Base-by-base conservation (phyloP, 106 monocot species). In the Dendrobium officinale region DNA sequence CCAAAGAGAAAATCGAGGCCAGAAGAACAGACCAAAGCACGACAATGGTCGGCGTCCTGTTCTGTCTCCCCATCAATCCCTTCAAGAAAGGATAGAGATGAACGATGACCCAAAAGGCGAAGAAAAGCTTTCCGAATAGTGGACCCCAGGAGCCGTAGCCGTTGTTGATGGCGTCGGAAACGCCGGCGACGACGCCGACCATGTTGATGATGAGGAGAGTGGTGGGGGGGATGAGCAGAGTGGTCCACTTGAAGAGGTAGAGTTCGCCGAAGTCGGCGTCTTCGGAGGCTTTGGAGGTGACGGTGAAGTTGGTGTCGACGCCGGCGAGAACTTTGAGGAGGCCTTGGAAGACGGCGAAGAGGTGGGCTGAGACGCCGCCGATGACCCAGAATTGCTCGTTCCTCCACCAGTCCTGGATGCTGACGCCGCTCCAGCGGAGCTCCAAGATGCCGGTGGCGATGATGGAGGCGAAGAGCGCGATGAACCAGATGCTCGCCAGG, bases 341-440 rank as follows among this genome's bases (percentile, higher is more conserved):
- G 58, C 96, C 96, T 59, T 96, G 96, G 86, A 96, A 96, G 84
- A 96, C 93, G 0, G 93, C 96, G 75, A 96, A 96, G 56, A 96
- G 88, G 79, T 96, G 96, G 6, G 96, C 96, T 0, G 96, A 96
- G 18, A 93, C 96, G 18, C 96, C 93, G 18, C 96, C 96, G 55
- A 97, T 97, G 73, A 92, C 92, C 96, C 96, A 97, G 86, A 94
- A 94, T 82, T 97, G 96, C 83, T 97, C 96, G 80, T 94, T 97
- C n/a, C 96, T 85, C 96, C 96, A 97, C 96, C 94, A 97, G 87
- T 93, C 96, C 78, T 89, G 85, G 75, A 96, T 93, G 87, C 96
- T 93, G 22, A 96, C 93, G 2, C 87, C 86, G 78, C 96, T 96
- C 93, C 96, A 96, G 27, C 92, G 88, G 16, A 96, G 87, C 83